phyloP scores from a whole-genome alignment of 208 protist species.

The Borovskyia barvae region DNA sequence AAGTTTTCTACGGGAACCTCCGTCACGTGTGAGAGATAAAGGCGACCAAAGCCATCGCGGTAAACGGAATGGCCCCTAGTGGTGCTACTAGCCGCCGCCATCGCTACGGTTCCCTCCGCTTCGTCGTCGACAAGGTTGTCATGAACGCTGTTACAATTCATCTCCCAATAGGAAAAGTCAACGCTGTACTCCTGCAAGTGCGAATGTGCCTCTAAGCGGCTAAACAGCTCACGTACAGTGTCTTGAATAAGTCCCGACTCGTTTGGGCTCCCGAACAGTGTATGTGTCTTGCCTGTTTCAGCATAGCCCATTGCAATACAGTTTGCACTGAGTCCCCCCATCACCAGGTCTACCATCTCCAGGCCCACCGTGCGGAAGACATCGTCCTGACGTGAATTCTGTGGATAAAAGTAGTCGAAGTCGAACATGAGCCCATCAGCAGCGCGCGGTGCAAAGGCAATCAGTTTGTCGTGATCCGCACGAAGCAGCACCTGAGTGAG shows the following conservation, averaged over 20 bases:
- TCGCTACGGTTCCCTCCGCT: constrained; percentile 9
- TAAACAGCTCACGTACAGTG: constrained; percentile 78
- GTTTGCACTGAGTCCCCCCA: constrained; percentile 78
- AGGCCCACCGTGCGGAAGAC: constrained; percentile 75
- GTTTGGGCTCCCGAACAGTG: constrained; percentile 78
- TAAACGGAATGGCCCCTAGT: constrained; percentile 41
- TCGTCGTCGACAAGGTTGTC: constrained; percentile 61
- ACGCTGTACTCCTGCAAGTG: constrained; percentile 57
- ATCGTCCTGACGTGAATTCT: constrained; percentile 69
- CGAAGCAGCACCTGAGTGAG: constrained; percentile 58
- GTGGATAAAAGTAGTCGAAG: constrained; percentile 89
- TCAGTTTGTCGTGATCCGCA: constrained; percentile 71
- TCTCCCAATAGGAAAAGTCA: constrained; percentile 83
- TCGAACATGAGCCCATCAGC: constrained; percentile 84
- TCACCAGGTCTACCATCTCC: constrained; percentile 84
- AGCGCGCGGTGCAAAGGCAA: constrained; percentile 65
- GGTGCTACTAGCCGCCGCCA: constrained; percentile 5
- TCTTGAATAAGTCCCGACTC: constrained; percentile 85
- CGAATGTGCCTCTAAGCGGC: constrained; percentile 48
- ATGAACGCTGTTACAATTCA: constrained; percentile 71
- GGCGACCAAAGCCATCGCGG: constrained; percentile 61
- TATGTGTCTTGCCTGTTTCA: constrained; percentile 86
- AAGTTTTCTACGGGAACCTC: constrained; percentile 58
- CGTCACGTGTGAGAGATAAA: constrained; percentile 69
- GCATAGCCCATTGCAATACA: constrained; percentile 73